Evolutionary conservation across 768 basidiomycete species (phyloP).

Genomic region (Boletus rufocinnamomeus): DNA sequence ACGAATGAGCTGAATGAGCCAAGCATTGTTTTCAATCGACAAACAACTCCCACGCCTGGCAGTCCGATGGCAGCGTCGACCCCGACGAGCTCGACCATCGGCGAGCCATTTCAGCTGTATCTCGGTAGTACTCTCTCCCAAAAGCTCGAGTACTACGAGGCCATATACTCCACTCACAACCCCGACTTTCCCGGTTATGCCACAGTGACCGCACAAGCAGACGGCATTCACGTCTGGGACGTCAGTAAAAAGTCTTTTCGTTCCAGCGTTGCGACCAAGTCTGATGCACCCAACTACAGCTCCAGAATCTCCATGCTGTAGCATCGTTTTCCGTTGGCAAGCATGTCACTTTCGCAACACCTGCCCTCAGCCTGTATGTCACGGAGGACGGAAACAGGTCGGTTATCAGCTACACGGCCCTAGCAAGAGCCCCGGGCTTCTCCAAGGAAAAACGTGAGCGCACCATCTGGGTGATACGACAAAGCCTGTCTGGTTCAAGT

Average conservation of each 20-base stretch:
- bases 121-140: constrained; percentile 24
- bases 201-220: constrained; percentile 68
- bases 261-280: background rate
- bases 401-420: constrained; percentile 57
- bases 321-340: constrained; percentile 71
- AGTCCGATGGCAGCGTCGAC: constrained; percentile 10
- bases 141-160: constrained; percentile 2
- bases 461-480: constrained; percentile 64
- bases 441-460: constrained; percentile 43
- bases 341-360: constrained; percentile 59
- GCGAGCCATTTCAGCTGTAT: constrained; percentile 35
- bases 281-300: constrained; percentile 39
- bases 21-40: constrained; percentile 5
- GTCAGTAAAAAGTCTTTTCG: constrained; percentile 41
- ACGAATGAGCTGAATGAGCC: background rate
- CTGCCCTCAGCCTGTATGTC: constrained; percentile 49
- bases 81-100: constrained; percentile 32
- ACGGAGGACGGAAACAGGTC: constrained; percentile 35
- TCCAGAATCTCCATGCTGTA: constrained; percentile 63
- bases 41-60: constrained; percentile 27
- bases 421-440: constrained; percentile 51
- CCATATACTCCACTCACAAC: constrained; percentile 23
- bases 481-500: constrained; percentile 44
- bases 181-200: constrained; percentile 51
- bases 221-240: constrained; percentile 76